A percentile compares a stretch with the other conserved stretches of the same genome.
Evolutionary conservation across 257 asterid species (phyloP).

Genomic region (Nyctanthes arbortristis): DNA sequence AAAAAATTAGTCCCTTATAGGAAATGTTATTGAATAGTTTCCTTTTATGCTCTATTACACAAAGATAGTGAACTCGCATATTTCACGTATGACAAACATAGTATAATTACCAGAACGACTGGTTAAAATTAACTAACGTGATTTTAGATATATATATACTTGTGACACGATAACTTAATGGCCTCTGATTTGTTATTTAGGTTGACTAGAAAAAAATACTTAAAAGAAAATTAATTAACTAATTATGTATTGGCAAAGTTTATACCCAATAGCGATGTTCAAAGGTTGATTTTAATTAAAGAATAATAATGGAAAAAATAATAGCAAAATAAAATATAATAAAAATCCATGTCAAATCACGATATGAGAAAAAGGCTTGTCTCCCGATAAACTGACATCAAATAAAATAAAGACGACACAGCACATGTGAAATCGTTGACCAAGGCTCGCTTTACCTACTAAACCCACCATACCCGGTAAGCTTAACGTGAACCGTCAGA

Average conservation of each 20-base stretch:
- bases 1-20: too few relatives aligned
- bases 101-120: too few relatives aligned
- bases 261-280: too few relatives aligned
- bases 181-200: too few relatives aligned
- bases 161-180: too few relatives aligned
- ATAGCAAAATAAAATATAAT: too few relatives aligned
- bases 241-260: not conserved
- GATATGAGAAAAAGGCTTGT: slow-evolving; percentile 7
- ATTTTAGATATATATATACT: too few relatives aligned
- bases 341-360: not conserved
- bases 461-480: slow-evolving; percentile 31
- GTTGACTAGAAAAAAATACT: not conserved
- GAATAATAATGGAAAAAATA: not conserved
- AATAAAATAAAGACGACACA: slow-evolving; percentile 21
- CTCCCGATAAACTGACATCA: slow-evolving; percentile 31
- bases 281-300: not conserved
- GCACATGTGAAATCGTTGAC: slow-evolving; percentile 58
- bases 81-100: too few relatives aligned
- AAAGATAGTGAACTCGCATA: too few relatives aligned
- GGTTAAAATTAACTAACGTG: too few relatives aligned
- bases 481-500: slow-evolving; percentile 23
- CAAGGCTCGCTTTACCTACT: slow-evolving; percentile 29
- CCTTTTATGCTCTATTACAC: too few relatives aligned
- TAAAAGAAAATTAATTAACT: not conserved
- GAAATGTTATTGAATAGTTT: too few relatives aligned